Percentiles rank a stretch among this genome's conserved stretches.
Conservation (phyloP, 1,139 yeast species). For the Yamadazyma pseudoaaseri region DNA sequence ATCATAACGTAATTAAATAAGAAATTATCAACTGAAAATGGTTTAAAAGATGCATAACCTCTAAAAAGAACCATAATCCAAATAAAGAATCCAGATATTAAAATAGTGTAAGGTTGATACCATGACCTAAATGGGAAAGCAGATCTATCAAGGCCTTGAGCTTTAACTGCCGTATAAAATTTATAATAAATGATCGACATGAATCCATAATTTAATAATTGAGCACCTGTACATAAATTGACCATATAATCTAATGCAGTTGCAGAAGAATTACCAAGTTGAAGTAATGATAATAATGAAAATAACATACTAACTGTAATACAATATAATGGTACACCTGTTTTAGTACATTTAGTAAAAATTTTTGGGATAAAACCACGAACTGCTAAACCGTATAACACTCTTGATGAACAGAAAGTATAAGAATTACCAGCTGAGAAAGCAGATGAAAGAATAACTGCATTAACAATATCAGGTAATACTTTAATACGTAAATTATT, state of each 20-base stretch:
- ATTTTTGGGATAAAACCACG: slow-evolving; percentile 41
- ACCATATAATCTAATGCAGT: slow-evolving; percentile 75
- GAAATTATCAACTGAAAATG: slow-evolving; percentile 36
- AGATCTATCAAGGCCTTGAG: slow-evolving; percentile 63
- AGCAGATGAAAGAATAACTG: slow-evolving; percentile 42
- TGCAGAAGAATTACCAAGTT: slow-evolving; percentile 53
- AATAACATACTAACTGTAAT: slow-evolving; percentile 60
- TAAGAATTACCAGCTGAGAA: slow-evolving; percentile 47
- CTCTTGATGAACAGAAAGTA: slow-evolving; percentile 44
- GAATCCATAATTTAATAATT: slow-evolving; percentile 67
- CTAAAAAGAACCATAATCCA: slow-evolving; percentile 37
- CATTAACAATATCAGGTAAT: slow-evolving; percentile 43
- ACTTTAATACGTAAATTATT: slow-evolving; percentile 36
- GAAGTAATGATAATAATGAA: slow-evolving; percentile 63
- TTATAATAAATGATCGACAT: slow-evolving; percentile 58
- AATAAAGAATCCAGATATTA: slow-evolving; percentile 37
- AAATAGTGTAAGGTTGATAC: slow-evolving; percentile 73
- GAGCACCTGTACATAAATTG: slow-evolving; percentile 76
- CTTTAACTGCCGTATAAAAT: slow-evolving; percentile 61
- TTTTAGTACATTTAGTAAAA: slow-evolving; percentile 36
- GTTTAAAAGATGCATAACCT: slow-evolving; percentile 41
- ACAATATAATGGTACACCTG: slow-evolving; percentile 52
- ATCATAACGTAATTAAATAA: slow-evolving; percentile 42
- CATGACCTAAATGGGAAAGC: slow-evolving; percentile 75
- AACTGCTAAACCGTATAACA: slow-evolving; percentile 37